Conservation (phyloP, 306 rosid genomes). For the Leucaena leucocephala region DNA sequence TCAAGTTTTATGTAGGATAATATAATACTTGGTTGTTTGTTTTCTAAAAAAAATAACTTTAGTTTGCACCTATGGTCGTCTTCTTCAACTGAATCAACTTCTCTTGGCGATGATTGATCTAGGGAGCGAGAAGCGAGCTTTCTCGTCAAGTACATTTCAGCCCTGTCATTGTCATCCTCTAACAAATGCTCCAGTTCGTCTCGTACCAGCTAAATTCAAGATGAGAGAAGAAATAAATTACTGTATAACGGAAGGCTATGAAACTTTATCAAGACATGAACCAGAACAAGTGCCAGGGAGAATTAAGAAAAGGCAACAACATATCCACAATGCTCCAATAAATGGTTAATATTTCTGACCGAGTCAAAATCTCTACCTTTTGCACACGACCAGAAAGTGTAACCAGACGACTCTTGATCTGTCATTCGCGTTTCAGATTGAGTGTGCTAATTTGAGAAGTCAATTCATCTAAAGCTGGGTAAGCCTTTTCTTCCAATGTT, state of each 20-base stretch:
- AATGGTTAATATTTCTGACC: background rate
- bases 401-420: conserved; percentile 84
- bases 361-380: conserved; percentile 49
- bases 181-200: conserved; percentile 79
- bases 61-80: conserved; percentile 32
- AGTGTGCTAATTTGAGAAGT: conserved; percentile 73
- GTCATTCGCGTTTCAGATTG: conserved; percentile 78
- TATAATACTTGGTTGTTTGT: background rate
- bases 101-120: conserved; percentile 35
- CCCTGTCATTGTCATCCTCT: conserved; percentile 86
- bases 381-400: conserved; percentile 82
- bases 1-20: background rate
- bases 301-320: background rate
- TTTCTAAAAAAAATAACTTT: background rate
- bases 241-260: background rate
- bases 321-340: background rate
- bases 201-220: conserved; percentile 50
- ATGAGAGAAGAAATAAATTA: background rate
- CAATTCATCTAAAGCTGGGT: conserved; percentile 85
- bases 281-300: background rate
- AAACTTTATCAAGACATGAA: background rate
- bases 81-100: conserved; percentile 41
- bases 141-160: conserved; percentile 82
- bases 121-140: conserved; percentile 51
- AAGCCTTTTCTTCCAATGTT: conserved; percentile 78